Base-by-base conservation (phyloP, 805 yeast species). In the Candida nonsorbophila region DNA sequence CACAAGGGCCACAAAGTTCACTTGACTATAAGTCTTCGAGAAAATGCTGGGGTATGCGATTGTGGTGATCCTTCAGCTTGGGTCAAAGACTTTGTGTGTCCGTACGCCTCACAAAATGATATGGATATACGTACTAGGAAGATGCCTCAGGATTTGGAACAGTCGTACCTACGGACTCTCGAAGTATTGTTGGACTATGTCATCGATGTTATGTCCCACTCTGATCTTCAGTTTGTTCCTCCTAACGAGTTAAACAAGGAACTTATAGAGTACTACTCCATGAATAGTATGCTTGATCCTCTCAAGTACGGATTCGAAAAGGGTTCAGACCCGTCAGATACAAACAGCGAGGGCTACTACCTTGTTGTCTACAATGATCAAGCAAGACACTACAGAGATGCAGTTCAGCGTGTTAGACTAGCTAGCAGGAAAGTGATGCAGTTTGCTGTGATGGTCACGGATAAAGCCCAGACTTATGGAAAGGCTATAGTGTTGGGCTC, bases 41-140 rank as follows among this genome's bases (percentile, higher is more conserved):
- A 75, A 36, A 81, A 74, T 33, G 84, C 88, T 21, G 92, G 92
- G 0, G 82, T 80, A 12, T 83, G 94, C 51, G 95, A 85, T 47
- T 85, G 95, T 52, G 95, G 95, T 4, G 95, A 86, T 45, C 74
- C 77, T 0, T 94, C 84, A 46, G 94, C 94, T 0, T 86, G 94
- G 87, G 69, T 62, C 4, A 53, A 52, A 10, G 54, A 65, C 1
- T 58, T 76, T 24, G 45, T 58, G 9, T 85, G 95, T 49, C 62
- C 63, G 12, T 45, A 40, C 31, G 45, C 55, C 4, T 16, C 32
- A 3, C 29, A 38, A n/a, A 34, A 32, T 7, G 34, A 31, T 7
- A 40, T 28, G 14, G 30, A 26, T 10, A 7, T 24, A 7, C 6
- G 23, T 9, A 29, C 35, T 12, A 5, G 22, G 7, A 39, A 40